These are phyloP conservation scores for Jackrogersella minutella DNA, from an alignment of 495 filamentous ascomycete genomes.

Conservation along the genomic window DNA sequence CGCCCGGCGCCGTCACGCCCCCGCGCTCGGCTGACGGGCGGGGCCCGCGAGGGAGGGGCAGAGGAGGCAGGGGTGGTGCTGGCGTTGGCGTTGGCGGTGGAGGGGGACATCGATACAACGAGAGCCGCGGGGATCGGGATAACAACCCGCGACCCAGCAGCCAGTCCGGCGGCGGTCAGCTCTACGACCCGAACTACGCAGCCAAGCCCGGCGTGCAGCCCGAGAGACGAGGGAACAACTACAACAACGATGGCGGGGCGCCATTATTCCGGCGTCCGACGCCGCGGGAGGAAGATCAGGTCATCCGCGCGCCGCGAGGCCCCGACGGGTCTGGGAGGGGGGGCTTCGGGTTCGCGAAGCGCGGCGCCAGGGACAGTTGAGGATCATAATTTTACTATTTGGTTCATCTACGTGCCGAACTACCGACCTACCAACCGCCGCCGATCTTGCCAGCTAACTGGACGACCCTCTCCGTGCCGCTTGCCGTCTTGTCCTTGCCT, in stretches of 20 bases:
- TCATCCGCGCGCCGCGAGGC: slow-evolving; percentile 72
- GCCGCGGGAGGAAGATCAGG: slow-evolving; percentile 57
- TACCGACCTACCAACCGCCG: slow-evolving; percentile 79
- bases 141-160: slow-evolving; percentile 39
- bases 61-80: slow-evolving; percentile 30
- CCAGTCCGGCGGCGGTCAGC: slow-evolving; percentile 44
- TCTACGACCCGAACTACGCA: slow-evolving; percentile 79
- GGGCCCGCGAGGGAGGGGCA: slow-evolving; percentile 22
- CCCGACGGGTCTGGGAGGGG: slow-evolving; percentile 79
- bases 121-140: slow-evolving; percentile 36
- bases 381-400: slow-evolving; percentile 36
- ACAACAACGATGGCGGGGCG: slow-evolving; percentile 53
- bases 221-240: slow-evolving; percentile 51
- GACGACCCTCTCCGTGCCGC: slow-evolving; percentile 80
- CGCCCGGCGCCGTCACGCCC: slow-evolving; percentile 67
- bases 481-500: slow-evolving; percentile 70
- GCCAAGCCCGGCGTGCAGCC: slow-evolving; percentile 63
- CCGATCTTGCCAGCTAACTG: slow-evolving; percentile 92
- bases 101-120: slow-evolving; percentile 35
- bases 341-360: slow-evolving; percentile 66
- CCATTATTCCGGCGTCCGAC: slow-evolving; percentile 53
- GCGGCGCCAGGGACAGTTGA: slow-evolving; percentile 52
- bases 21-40: slow-evolving; percentile 57
- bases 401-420: slow-evolving; percentile 26
- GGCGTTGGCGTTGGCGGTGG: too few relatives aligned